A percentile compares a stretch with the other conserved stretches of the same genome.
Conservation (phyloP, 768 basidiomycete genomes). For the Psilocybe tampanensis region DNA sequence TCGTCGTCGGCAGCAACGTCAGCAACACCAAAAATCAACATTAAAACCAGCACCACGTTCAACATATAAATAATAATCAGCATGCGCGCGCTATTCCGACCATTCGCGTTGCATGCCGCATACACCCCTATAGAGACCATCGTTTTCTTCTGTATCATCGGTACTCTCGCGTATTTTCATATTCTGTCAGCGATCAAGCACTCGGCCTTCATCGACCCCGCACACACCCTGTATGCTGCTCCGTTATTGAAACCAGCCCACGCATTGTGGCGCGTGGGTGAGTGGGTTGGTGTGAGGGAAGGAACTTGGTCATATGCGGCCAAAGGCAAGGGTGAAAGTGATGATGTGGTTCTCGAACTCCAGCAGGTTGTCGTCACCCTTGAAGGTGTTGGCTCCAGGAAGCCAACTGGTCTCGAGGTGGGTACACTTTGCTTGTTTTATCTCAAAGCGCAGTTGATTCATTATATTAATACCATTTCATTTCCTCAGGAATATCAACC, state of each 20-base stretch:
- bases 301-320: constrained; percentile 44
- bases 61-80: background rate
- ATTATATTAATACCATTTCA: constrained; percentile 18
- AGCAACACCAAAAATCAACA: background rate
- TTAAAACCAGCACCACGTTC: background rate
- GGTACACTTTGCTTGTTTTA: constrained; percentile 13
- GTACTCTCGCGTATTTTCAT: constrained; percentile 95
- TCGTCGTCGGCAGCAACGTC: background rate
- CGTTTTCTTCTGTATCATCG: constrained; percentile 85
- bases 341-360: constrained; percentile 54
- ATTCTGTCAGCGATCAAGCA: constrained; percentile 89
- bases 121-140: constrained; percentile 87
- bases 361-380: constrained; percentile 74
- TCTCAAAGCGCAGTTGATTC: constrained; percentile 3
- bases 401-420: constrained; percentile 36
- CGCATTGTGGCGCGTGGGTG: constrained; percentile 50
- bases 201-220: constrained; percentile 73
- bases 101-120: constrained; percentile 72
- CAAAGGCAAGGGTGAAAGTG: constrained; percentile 26
- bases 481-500: constrained; percentile 21
- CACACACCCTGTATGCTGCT: constrained; percentile 32
- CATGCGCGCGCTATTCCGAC: constrained; percentile 65
- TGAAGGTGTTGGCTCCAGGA: constrained; percentile 31
- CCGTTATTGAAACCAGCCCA: constrained; percentile 56
- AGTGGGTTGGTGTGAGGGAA: constrained; percentile 68